phyloP scores from a whole-genome alignment of 176 grass and related monocot species.

The barley (Hordeum vulgare) region DNA sequence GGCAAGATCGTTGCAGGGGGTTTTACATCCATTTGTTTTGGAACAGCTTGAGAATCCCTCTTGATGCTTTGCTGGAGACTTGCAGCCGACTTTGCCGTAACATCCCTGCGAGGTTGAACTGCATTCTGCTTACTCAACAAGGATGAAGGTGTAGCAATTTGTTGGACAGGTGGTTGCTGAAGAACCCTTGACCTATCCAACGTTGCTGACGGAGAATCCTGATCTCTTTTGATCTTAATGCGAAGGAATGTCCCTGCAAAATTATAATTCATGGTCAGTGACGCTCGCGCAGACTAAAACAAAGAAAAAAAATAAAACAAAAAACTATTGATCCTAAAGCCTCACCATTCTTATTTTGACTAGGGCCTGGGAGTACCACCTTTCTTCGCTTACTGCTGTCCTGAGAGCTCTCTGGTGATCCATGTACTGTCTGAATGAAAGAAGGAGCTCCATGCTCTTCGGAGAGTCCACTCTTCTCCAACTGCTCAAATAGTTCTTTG shows the following conservation, averaged over 20 bases:
- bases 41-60: neutral
- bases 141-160: neutral
- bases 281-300: neutral
- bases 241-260: conserved; percentile 30
- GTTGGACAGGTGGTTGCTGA: neutral
- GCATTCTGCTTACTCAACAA: conserved; percentile 8
- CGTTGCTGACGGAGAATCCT: neutral
- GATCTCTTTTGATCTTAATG: conserved; percentile 30
- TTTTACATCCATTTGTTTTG: neutral
- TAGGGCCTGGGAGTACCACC: conserved; percentile 31
- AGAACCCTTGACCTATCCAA: conserved; percentile 1
- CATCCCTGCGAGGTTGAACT: neutral
- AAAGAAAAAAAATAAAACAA: neutral
- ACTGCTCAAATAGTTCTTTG: conserved; percentile 34
- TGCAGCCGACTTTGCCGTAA: neutral
- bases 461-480: conserved; percentile 55
- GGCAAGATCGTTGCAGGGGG: neutral
- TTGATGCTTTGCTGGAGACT: neutral
- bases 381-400: conserved; percentile 65
- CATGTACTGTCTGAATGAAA: conserved; percentile 2
- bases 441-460: conserved; percentile 60
- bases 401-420: conserved; percentile 64
- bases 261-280: neutral
- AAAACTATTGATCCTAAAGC: neutral
- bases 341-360: conserved; percentile 42